Evolutionary conservation across 2,329 filamentous ascomycete genomes (phyloP).

Genomic region (Phialophora tarda): DNA sequence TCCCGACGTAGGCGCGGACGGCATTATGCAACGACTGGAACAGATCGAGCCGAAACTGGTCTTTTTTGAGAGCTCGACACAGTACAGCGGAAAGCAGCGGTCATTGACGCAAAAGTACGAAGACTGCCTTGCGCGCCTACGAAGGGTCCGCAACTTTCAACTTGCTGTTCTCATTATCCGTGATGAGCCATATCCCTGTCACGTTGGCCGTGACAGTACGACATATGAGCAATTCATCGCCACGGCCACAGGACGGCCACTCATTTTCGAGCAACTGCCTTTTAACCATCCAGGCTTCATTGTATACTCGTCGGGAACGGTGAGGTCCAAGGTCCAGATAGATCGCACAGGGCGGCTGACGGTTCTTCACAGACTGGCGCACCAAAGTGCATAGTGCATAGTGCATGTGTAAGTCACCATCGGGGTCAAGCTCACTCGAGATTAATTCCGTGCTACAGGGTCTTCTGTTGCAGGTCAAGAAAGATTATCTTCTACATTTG

Average conservation of each 20-base stretch:
- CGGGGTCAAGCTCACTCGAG: neutral
- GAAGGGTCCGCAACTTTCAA: too few relatives aligned
- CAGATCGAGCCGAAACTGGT: too few relatives aligned
- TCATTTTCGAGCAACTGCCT: conserved; percentile 57
- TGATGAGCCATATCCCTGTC: too few relatives aligned
- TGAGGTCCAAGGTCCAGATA: neutral
- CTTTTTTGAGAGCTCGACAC: too few relatives aligned
- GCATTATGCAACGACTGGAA: too few relatives aligned
- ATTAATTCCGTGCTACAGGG: conserved; percentile 19
- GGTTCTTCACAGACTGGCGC: conserved; percentile 63
- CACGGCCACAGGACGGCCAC: conserved; percentile 36
- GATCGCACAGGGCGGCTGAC: neutral
- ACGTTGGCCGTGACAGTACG: too few relatives aligned
- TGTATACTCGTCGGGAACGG: conserved; percentile 75
- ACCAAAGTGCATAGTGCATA: conserved; percentile 85
- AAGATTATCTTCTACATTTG: conserved; percentile 65
- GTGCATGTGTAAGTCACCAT: conserved; percentile 44
- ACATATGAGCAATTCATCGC: too few relatives aligned
- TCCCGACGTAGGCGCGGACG: too few relatives aligned
- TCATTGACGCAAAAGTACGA: too few relatives aligned
- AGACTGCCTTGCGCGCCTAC: too few relatives aligned
- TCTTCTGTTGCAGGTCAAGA: conserved; percentile 42
- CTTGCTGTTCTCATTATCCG: too few relatives aligned
- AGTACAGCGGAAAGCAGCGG: too few relatives aligned
- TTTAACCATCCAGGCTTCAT: conserved; percentile 78